Base-by-base conservation (phyloP, 2,329 filamentous ascomycete genomes). In the Coleophoma crateriformis region DNA sequence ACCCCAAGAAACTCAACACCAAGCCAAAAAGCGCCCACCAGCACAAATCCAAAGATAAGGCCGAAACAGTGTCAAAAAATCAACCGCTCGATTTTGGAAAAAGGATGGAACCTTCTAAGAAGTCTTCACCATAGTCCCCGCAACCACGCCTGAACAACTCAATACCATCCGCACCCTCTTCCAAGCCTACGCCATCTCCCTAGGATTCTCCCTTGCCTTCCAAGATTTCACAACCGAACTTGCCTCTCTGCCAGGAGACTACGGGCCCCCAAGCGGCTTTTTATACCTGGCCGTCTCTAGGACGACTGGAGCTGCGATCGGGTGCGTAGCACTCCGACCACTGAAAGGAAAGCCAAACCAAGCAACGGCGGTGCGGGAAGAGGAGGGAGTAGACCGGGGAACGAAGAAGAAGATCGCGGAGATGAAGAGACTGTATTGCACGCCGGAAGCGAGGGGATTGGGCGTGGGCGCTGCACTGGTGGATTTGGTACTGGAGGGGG, bases 391-490 rank as follows among this genome's bases (percentile, higher is more conserved):
- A 10, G 12, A n/a, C 15, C 39, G 19, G 19, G 10, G 40, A 12
- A 22, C 8, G 12, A 19, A 13, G 14, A 45, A 45, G 15, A 52
- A 45, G 20, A 47, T 47, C 8, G 55, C 52, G 40, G 80, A 84
- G 60, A 75, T 83, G 67, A 84, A 84, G 60, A 69, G 79, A 1
- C 66, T 84, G 0, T 84, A 79, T 55, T 70, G 79, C 8, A 52
- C 64, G 2, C 74, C 75, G 0, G 58, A 65, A 38, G 70, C 71
- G 1, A 71, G 79, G 20, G 75, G 78, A 2, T 55, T 68, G 12
- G 76, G 78, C 0, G 59, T 78, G 1, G 78, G 78, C 1, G 69
- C 67, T 46, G 64, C 66, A 3, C 64, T 84, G 15, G 69, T 78
- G 4, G 62, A 70, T 42, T 63, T 60, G 0, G 68, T 74, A 3